A percentile compares a stretch with the other conserved stretches of the same genome.
Conservation (phyloP, 2,329 filamentous ascomycete genomes). For the Whalleya microplaca region DNA sequence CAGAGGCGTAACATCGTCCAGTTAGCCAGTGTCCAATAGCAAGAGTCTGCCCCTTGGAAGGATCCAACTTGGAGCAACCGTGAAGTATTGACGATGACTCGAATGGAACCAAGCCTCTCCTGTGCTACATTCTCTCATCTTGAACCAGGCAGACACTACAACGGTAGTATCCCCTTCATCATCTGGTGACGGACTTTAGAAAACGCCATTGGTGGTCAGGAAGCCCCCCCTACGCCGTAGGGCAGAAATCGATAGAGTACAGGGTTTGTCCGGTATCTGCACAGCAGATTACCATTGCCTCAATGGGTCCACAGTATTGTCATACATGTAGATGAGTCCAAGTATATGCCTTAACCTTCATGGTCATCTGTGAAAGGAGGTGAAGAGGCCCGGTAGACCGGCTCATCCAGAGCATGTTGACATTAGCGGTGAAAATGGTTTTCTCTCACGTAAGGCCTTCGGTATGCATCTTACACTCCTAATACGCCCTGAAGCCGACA, state of each 20-base stretch:
- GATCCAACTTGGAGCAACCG: not conserved
- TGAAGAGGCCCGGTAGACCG: not conserved
- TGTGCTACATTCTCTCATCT: not conserved
- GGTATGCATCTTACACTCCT: not conserved
- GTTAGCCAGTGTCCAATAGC: not conserved
- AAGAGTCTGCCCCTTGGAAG: not conserved
- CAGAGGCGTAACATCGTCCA: not conserved
- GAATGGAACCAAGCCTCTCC: not conserved
- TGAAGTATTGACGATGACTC: not conserved
- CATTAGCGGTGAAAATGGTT: not conserved
- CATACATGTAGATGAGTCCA: not conserved
- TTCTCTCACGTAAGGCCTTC: not conserved
- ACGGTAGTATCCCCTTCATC: not conserved
- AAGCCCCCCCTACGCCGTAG: not conserved
- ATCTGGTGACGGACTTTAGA: not conserved
- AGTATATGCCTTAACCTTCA: not conserved
- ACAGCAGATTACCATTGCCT: not conserved
- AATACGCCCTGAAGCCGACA: not conserved
- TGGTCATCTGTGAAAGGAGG: not conserved
- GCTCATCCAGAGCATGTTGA: not conserved
- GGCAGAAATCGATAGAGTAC: not conserved
- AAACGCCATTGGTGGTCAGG: not conserved
- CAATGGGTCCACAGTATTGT: not conserved
- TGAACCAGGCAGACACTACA: not conserved
- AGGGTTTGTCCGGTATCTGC: not conserved